Base-by-base conservation (phyloP, 768 basidiomycete genomes). In the Leccinum arenicola region DNA sequence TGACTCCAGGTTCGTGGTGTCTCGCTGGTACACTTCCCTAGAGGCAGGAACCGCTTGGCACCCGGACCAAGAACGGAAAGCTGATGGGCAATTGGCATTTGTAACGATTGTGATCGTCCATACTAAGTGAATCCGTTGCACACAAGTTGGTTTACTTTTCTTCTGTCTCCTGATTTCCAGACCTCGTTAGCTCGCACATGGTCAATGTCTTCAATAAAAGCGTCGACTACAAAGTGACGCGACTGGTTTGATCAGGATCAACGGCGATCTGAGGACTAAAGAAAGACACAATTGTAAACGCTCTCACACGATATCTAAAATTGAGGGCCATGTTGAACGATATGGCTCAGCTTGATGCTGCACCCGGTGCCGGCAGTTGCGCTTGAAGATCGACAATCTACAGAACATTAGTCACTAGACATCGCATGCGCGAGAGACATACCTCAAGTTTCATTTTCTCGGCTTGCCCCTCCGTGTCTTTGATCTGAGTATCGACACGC, bases 381-480 rank as follows among this genome's bases (percentile, higher is more conserved):
- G 84, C 73, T 70, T 91, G 89, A 50, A 89, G 76, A 60, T 87
- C 84, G 35, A 85, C 82, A 60, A 91, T 78, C 89, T 91, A 31
- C 23, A 29, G 52, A 19, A 63, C 53, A 59, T 68, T 55, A 59
- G 57, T 63, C 52, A 65, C 50, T 40, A 54, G 50, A 60, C 54
- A 49, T 35, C 9, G 21, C 35, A 12, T 14, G 11, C 50, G 14
- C 19, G 15, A 45, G 29, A 8, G 27, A 54, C 68, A 55, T 61
- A 91, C 95, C 84, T 97, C 92, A 38, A 75, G 67, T 75, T 90
- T 94, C 76, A 91, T 93, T 69, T 84, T 86, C 64, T 95, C 92
- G 55, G 87, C 80, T 66, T 87, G 90, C 31, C 80, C 79, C 64
- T 87, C 85, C 25, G 88, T 76, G 4, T 95, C 92, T 68, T 91